phyloP scores from a whole-genome alignment of 2,329 filamentous ascomycete species.

The Venturia oleaginea region DNA sequence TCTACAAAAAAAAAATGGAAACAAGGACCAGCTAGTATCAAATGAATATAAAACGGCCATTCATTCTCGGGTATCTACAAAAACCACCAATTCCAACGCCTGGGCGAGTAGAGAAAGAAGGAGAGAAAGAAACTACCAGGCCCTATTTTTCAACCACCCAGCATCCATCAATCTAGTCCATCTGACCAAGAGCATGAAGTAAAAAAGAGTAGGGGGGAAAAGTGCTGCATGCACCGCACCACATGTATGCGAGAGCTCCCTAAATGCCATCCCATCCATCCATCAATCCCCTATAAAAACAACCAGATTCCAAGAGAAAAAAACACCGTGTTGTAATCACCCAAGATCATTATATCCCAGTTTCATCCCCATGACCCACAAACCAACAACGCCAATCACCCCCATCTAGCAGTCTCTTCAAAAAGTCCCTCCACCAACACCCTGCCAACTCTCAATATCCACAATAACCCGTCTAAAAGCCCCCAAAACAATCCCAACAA shows the following conservation, averaged over 20 bases:
- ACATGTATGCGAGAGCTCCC: background rate
- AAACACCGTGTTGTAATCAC: too few species aligned
- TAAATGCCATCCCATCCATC: background rate
- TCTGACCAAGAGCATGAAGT: background rate
- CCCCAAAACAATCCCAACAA: background rate
- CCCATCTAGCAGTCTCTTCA: background rate
- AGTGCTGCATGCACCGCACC: background rate
- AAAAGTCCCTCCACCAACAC: background rate
- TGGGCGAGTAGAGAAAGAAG: background rate
- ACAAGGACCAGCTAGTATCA: too few species aligned
- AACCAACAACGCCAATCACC: background rate
- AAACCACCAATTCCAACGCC: background rate
- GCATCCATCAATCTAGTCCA: background rate
- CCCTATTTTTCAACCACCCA: background rate
- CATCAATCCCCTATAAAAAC: background rate
- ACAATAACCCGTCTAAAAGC: background rate
- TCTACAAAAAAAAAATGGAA: too few species aligned
- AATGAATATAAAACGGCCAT: too few species aligned
- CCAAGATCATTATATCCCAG: background rate
- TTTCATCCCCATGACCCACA: background rate
- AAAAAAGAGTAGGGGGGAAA: background rate
- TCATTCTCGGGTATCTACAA: constrained; percentile 8
- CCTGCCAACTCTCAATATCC: constrained; percentile 5
- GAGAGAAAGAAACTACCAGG: background rate
- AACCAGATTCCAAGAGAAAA: background rate